phyloP scores from a whole-genome alignment of 345 rosid species.

The Cardamine resedifolia region DNA sequence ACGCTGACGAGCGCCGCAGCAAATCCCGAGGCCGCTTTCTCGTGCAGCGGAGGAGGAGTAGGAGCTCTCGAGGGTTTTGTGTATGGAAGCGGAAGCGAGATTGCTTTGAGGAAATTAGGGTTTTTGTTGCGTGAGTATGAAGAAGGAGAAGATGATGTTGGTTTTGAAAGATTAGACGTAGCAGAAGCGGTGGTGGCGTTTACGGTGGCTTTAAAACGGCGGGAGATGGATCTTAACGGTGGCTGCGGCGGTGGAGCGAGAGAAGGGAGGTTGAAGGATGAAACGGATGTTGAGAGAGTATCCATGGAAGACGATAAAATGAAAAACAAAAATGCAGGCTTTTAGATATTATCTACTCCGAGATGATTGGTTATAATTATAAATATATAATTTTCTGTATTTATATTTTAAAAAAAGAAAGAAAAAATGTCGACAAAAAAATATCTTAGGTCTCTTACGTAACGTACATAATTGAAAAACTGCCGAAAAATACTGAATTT shows the following conservation, averaged over 20 bases:
- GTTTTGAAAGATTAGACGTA: slow-evolving; percentile 27
- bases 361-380: neutral
- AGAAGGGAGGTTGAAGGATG: slow-evolving; percentile 50
- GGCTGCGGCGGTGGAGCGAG: slow-evolving; percentile 36
- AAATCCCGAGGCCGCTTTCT: slow-evolving; percentile 60
- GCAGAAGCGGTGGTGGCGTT: slow-evolving; percentile 39
- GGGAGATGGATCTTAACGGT: slow-evolving; percentile 24
- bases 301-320: slow-evolving; percentile 50
- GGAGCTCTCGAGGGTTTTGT: slow-evolving; percentile 19
- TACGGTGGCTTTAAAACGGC: slow-evolving; percentile 24
- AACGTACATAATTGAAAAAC: neutral
- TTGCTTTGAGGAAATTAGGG: neutral
- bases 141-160: slow-evolving; percentile 32
- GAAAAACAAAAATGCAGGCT: neutral
- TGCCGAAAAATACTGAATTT: neutral
- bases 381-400: neutral
- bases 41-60: slow-evolving; percentile 34
- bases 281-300: slow-evolving; percentile 52
- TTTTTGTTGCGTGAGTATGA: slow-evolving; percentile 26
- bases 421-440: neutral
- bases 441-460: neutral
- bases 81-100: slow-evolving; percentile 25
- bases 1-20: slow-evolving; percentile 74
- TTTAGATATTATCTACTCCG: slow-evolving; percentile 12
- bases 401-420: neutral